Evolutionary conservation across 2,329 filamentous ascomycete species (phyloP).

Genomic region (Immersiporthe knoxdaviesiana): DNA sequence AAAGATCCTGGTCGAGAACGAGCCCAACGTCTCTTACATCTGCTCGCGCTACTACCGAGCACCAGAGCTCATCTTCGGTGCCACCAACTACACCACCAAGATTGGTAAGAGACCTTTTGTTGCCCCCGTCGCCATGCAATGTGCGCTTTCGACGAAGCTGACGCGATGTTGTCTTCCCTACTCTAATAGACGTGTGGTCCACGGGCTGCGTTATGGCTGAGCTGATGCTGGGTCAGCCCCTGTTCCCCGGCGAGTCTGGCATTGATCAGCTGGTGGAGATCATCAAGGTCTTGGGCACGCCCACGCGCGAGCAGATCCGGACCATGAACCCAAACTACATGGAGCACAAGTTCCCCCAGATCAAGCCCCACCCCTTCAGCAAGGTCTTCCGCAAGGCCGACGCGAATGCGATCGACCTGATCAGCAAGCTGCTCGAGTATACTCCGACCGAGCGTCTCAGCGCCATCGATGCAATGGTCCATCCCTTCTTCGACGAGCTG

Average conservation of each 20-base stretch:
- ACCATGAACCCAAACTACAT: slow-evolving; percentile 99
- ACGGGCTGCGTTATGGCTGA: slow-evolving; percentile 99
- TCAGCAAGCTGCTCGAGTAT: slow-evolving; percentile 92
- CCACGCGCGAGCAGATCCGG: slow-evolving; percentile 95
- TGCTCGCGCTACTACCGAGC: slow-evolving; percentile 99
- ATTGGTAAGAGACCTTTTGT: slow-evolving; percentile 72
- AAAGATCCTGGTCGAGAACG: slow-evolving; percentile 97
- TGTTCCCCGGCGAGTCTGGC: slow-evolving; percentile 97
- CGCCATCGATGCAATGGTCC: slow-evolving; percentile 94
- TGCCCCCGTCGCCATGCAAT: background rate
- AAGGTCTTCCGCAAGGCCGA: slow-evolving; percentile 99
- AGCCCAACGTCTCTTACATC: slow-evolving; percentile 99
- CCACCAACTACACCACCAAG: slow-evolving; percentile 99
- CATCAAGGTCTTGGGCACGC: slow-evolving; percentile 97
- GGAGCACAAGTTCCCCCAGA: slow-evolving; percentile 99
- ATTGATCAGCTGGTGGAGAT: slow-evolving; percentile 99
- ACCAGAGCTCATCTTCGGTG: slow-evolving; percentile 96
- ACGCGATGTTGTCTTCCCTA: slow-evolving; percentile 3
- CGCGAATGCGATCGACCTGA: slow-evolving; percentile 88
- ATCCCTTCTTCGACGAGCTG: slow-evolving; percentile 97
- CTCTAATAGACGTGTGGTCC: slow-evolving; percentile 88
- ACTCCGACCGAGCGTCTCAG: slow-evolving; percentile 94
- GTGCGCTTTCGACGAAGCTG: background rate
- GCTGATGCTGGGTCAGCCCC: slow-evolving; percentile 95
- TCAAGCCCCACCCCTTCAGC: slow-evolving; percentile 98